Conservation (phyloP, 1,284 basidiomycete species). For the Apiotrichum sp. region DNA sequence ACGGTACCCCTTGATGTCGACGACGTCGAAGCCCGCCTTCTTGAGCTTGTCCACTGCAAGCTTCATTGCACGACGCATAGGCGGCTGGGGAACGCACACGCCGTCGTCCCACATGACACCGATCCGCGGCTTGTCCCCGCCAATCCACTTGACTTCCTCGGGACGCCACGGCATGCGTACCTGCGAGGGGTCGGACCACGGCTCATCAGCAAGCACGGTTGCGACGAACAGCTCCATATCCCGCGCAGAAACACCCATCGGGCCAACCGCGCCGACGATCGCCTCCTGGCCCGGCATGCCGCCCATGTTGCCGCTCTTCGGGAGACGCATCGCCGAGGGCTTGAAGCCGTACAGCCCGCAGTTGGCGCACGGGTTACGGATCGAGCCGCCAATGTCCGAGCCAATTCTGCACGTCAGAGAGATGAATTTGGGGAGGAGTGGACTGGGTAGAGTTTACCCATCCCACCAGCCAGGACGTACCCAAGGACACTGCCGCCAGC, state of each 20-base stretch:
- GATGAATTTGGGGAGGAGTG: too few relatives aligned
- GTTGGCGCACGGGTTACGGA: constrained; percentile 26
- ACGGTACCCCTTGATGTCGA: constrained; percentile 24
- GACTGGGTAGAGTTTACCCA: too few relatives aligned
- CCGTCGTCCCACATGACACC: constrained; percentile 44
- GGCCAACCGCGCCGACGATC: constrained; percentile 34
- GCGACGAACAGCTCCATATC: constrained; percentile 40
- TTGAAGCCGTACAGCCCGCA: constrained; percentile 43
- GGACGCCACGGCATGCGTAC: constrained; percentile 35
- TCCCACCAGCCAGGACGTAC: not conserved
- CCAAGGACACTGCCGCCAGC: constrained; percentile 14
- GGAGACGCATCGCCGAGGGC: constrained; percentile 34
- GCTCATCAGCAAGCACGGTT: constrained; percentile 30
- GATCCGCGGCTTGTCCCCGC: constrained; percentile 24
- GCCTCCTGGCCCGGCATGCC: constrained; percentile 34
- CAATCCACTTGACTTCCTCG: constrained; percentile 13
- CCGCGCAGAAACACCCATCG: constrained; percentile 33
- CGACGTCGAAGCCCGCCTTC: constrained; percentile 22
- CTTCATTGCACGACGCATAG: constrained; percentile 38
- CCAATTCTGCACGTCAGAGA: constrained; percentile 33
- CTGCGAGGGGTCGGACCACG: constrained; percentile 38
- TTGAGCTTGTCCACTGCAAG: constrained; percentile 25
- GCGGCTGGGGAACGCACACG: constrained; percentile 35
- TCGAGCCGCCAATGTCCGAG: constrained; percentile 47
- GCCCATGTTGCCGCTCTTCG: constrained; percentile 35